Base-by-base conservation (phyloP, 352 stramenopile genomes). In the Phytophthora capsici region DNA sequence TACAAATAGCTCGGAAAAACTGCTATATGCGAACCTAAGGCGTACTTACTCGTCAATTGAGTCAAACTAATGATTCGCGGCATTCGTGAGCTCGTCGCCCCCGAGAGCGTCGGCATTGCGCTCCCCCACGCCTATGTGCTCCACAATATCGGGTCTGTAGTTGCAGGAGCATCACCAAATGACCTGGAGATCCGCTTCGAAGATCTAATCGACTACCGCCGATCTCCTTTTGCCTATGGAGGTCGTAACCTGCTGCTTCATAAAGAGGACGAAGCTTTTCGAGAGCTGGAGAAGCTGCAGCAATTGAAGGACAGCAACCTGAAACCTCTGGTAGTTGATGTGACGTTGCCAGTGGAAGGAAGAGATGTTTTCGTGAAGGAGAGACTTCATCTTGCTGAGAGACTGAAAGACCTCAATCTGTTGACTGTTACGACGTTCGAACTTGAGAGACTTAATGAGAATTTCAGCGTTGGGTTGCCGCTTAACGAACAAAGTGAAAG, bases 201-300 rank as follows among this genome's bases (percentile, higher is more conserved):
- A 56, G 79, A 90, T 19, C 55, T 90, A 41, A 77, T 85, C 19
- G 56, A 77, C 34, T 80, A 87, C 51, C 84, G 86, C 41, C 65
- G 63, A 26, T 30, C 74, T 7, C 79, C 86, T 23, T 71, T 41
- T 32, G 60, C 71, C 0, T 43, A 76, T 40, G 57, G 65, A 16
- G 80, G 79, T 37, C 57, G 58, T 6, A 94, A 93, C 34, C 45
- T 92, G 26, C 36, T 78, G 9, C 63, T 93, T 28, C 69, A 86
- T 30, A 86, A 83, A n/a, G 82, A 92, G 26, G 81, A 90, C 69
- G 80, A 91, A 61, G 77, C 83, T n/a, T 91, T 89, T 49, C 73
- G 82, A 34, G 86, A 94, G 52, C 53, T 93, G 1, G 70, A 93
- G 28, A 51, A 38, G 13, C 43, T 93, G 16, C 30, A 60, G 53